Evolutionary conservation across 2,329 filamentous ascomycete species (phyloP).

Genomic region (Claviceps spartinae): DNA sequence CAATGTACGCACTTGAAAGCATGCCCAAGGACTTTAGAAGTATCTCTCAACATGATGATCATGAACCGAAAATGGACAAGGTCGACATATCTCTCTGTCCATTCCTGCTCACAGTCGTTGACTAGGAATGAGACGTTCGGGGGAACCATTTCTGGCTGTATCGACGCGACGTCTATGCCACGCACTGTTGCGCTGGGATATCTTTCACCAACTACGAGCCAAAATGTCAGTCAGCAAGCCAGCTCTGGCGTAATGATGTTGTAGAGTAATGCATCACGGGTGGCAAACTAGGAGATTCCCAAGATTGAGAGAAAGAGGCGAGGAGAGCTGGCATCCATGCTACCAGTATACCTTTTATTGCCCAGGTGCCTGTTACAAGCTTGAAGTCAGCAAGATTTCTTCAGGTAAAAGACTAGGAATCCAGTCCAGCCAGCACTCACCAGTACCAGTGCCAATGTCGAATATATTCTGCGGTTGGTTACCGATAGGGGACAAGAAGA

Average conservation of each 20-base stretch:
- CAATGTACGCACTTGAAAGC: slow-evolving; percentile 9
- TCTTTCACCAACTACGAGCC: slow-evolving; percentile 9
- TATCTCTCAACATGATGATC: slow-evolving; percentile 9
- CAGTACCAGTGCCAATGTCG: slow-evolving; percentile 25
- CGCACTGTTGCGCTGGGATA: slow-evolving; percentile 23
- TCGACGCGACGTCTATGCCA: slow-evolving; percentile 26
- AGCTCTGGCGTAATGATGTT: background rate
- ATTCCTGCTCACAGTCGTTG: slow-evolving; percentile 21
- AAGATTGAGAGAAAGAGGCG: background rate
- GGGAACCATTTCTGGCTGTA: slow-evolving; percentile 26
- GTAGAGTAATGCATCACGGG: too few relatives aligned
- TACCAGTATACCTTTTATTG: slow-evolving; percentile 2
- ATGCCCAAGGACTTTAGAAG: slow-evolving; percentile 8
- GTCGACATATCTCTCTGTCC: slow-evolving; percentile 15
- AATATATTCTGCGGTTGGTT: slow-evolving; percentile 21
- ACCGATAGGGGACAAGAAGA: slow-evolving; percentile 28
- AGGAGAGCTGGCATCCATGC: background rate
- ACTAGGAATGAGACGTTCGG: slow-evolving; percentile 26
- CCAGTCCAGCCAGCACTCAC: background rate
- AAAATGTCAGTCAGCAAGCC: background rate
- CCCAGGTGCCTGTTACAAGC: slow-evolving; percentile 8
- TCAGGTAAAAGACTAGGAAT: background rate
- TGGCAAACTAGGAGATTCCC: too few relatives aligned
- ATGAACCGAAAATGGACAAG: slow-evolving; percentile 18
- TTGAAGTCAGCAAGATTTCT: background rate